Percentiles rank a stretch among this genome's conserved stretches.
Evolutionary conservation across 495 filamentous ascomycete species (phyloP).

Genomic region (Monascus purpureus): DNA sequence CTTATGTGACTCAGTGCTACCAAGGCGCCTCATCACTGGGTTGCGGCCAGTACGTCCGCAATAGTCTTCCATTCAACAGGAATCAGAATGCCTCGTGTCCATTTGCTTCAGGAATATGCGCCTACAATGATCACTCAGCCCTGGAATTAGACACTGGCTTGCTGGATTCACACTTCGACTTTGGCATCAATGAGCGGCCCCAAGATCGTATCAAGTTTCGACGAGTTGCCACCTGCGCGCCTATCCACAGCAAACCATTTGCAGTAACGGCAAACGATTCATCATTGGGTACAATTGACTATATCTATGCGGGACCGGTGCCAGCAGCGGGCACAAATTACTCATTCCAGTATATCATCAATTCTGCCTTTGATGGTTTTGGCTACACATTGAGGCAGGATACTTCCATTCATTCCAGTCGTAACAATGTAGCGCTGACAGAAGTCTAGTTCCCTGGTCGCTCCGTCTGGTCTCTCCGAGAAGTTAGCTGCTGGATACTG

Average conservation of each 20-base stretch:
- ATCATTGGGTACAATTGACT: neutral
- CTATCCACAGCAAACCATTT: neutral
- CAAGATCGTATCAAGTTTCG: constrained; percentile 3
- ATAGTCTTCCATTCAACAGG: constrained; percentile 1
- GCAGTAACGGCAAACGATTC: neutral
- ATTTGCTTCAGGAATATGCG: constrained; percentile 1
- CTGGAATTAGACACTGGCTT: constrained; percentile 6
- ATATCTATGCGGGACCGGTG: neutral
- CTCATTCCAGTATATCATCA: too few species aligned
- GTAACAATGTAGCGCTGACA: too few species aligned
- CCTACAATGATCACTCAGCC: neutral
- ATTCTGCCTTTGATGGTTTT: too few species aligned
- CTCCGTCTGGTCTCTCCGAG: neutral
- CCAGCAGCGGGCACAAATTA: too few species aligned
- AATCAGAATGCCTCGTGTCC: constrained; percentile 5
- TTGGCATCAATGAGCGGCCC: constrained; percentile 6
- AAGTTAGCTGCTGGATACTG: constrained; percentile 1
- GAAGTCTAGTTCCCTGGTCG: neutral
- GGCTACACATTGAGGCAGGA: too few species aligned
- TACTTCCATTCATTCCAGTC: too few species aligned
- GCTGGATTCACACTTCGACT: constrained; percentile 3
- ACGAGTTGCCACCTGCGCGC: constrained; percentile 2
- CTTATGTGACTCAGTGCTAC: constrained; percentile 3
- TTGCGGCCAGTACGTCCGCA: constrained; percentile 1
- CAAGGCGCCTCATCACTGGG: neutral